Base-by-base conservation (phyloP, 2,329 filamentous ascomycete species). In the Aspergillus tamarii region DNA sequence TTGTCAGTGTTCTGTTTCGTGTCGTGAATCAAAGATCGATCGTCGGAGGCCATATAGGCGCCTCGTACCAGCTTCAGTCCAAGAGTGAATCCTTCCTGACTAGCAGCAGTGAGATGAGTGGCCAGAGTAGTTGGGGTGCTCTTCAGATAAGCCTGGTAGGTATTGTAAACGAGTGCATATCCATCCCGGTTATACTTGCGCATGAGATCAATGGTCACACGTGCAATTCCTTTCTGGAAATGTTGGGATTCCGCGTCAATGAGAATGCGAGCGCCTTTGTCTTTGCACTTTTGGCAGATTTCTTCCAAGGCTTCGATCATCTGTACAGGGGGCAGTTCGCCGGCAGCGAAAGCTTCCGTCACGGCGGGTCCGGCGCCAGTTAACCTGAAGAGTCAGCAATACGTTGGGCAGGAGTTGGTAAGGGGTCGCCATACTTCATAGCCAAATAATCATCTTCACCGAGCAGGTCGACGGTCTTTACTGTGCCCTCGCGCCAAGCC, bases 231-330 rank as follows among this genome's bases (percentile, higher is more conserved):
- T 7, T 85, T 81, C 78, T 96, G 92, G 34, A 95, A 85, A 61
- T 87, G 85, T 62, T 89, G 88, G 77, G 96, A 92, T 78, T 97
- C 94, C 1, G 93, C 94, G 67, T 96, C 92, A 66, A 96, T 92
- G 2, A 96, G 86, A 1, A 97, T 84, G 3, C 87, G 85, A 3
- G 96, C 87, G 28, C 89, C 87, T 58, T 89, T 88, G 43, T 86
- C 81, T 2, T 87, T 84, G 55, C 69, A 72, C 32, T 64, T 67
- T 19, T 30, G 60, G 78, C 93, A 96, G 67, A 96, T 89, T 56
- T 87, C 83, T 68, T 91, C 86, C 66, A 96, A 91, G 16, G 91
- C 90, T 16, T 85, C 79, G 59, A 85, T 84, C 71, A 97, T 88
- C 9, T 85, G 84, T 4, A 85, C 82, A 1, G 88, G 87, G 0